phyloP scores from a whole-genome alignment of 2,329 filamentous ascomycete genomes.

The Claviceps spartinae region DNA sequence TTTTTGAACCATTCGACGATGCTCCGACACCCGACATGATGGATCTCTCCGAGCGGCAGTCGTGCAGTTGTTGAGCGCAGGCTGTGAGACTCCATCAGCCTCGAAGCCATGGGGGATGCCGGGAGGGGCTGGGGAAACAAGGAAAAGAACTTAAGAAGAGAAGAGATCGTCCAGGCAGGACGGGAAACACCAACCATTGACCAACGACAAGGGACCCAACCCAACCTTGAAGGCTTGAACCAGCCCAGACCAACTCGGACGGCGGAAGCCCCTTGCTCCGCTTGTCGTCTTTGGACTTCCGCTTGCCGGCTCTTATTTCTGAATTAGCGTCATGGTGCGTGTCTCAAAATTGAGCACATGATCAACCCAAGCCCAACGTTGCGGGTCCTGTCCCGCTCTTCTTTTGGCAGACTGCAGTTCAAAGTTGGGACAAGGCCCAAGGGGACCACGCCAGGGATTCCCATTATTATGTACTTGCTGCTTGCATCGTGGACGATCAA shows the following conservation, averaged over 20 bases:
- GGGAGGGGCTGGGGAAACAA: too few relatives aligned
- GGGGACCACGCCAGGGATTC: neutral
- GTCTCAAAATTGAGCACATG: conserved; percentile 34
- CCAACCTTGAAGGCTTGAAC: neutral
- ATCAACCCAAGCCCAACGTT: conserved; percentile 27
- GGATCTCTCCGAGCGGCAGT: neutral
- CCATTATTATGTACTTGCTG: too few relatives aligned
- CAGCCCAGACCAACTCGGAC: neutral
- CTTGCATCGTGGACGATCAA: too few relatives aligned
- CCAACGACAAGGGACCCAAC: neutral
- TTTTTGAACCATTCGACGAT: neutral
- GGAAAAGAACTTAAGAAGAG: neutral
- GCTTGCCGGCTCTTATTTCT: conserved; percentile 17
- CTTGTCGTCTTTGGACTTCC: conserved; percentile 16
- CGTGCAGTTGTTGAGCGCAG: neutral
- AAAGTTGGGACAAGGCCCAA: neutral
- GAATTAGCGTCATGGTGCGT: conserved; percentile 22
- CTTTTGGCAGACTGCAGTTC: conserved; percentile 4
- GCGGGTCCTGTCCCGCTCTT: conserved; percentile 16
- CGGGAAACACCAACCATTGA: neutral
- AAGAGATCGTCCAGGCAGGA: neutral
- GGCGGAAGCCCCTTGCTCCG: neutral
- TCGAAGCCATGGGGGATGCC: neutral
- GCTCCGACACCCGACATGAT: neutral
- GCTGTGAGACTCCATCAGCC: neutral